Conservation (phyloP, 73 alveolate genomes). For the Paramecium biaurelia region DNA sequence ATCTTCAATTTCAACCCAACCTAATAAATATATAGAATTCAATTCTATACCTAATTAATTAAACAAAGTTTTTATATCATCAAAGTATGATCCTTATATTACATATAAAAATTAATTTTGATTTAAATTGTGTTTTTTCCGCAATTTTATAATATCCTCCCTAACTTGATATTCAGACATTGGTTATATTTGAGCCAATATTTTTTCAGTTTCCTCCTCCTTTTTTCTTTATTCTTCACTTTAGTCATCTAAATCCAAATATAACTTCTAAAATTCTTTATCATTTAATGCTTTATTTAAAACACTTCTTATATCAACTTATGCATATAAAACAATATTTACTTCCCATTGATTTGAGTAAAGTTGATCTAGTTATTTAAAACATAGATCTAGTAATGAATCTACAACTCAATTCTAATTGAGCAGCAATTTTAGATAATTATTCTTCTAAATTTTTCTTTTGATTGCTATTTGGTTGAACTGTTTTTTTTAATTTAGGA, state of each 20-base stretch:
- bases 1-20: constrained; percentile 58
- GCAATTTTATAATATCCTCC: neutral
- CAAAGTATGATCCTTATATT: constrained; percentile 35
- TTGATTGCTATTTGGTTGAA: neutral
- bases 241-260: constrained; percentile 63
- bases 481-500: constrained; percentile 32
- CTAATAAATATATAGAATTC: neutral
- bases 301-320: constrained; percentile 45
- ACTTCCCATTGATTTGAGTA: constrained; percentile 17
- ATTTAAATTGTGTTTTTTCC: constrained; percentile 39
- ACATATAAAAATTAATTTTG: constrained; percentile 19
- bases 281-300: constrained; percentile 29
- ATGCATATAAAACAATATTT: neutral
- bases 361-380: constrained; percentile 29
- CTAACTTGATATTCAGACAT: neutral
- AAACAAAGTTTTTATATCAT: neutral
- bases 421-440: neutral
- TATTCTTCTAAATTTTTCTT: constrained; percentile 4
- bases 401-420: constrained; percentile 25
- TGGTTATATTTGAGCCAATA: neutral
- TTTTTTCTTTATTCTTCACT: constrained; percentile 20
- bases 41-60: neutral
- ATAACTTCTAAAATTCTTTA: constrained; percentile 20
- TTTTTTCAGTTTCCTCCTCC: constrained; percentile 33
- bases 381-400: neutral